phyloP scores from a whole-genome alignment of 106 monocot species.

The Agapanthus africanus region DNA sequence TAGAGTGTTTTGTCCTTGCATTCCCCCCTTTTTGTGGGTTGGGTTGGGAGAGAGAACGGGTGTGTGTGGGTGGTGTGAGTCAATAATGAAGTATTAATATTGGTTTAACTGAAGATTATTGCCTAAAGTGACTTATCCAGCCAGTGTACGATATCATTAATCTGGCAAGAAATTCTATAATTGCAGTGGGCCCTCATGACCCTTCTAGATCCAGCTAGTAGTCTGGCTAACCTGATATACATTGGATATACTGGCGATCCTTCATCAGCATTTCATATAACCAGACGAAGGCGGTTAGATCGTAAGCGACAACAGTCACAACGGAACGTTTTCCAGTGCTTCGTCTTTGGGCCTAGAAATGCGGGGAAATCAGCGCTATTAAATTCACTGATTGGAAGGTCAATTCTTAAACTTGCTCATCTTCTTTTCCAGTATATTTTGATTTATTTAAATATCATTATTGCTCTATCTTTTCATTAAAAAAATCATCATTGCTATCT shows the following conservation, averaged over 20 bases:
- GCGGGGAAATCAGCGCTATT: constrained; percentile 82
- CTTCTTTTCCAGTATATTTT: neutral
- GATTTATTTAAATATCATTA: neutral
- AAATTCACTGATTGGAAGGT: constrained; percentile 78
- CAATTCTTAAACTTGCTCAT: neutral
- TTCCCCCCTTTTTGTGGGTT: too few species aligned
- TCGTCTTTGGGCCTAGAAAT: constrained; percentile 84
- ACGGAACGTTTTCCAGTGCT: constrained; percentile 81
- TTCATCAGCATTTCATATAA: constrained; percentile 65
- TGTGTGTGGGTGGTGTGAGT: too few species aligned
- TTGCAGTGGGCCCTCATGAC: constrained; percentile 95
- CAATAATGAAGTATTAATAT: too few species aligned
- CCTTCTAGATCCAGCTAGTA: constrained; percentile 68
- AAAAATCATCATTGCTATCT: too few species aligned
- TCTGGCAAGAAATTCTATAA: neutral
- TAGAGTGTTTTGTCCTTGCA: too few species aligned
- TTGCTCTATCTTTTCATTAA: neutral
- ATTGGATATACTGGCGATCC: constrained; percentile 72
- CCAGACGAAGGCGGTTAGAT: constrained; percentile 64
- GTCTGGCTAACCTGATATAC: constrained; percentile 80
- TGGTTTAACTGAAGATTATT: too few species aligned
- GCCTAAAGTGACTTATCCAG: too few species aligned
- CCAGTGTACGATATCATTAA: neutral
- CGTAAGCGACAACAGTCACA: constrained; percentile 66
- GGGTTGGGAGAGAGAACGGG: too few species aligned